Percentiles rank a stretch among this genome's conserved stretches.
phyloP scores from a whole-genome alignment of 192 early-diverging fungal genomes.

The Coemansia sp. region DNA sequence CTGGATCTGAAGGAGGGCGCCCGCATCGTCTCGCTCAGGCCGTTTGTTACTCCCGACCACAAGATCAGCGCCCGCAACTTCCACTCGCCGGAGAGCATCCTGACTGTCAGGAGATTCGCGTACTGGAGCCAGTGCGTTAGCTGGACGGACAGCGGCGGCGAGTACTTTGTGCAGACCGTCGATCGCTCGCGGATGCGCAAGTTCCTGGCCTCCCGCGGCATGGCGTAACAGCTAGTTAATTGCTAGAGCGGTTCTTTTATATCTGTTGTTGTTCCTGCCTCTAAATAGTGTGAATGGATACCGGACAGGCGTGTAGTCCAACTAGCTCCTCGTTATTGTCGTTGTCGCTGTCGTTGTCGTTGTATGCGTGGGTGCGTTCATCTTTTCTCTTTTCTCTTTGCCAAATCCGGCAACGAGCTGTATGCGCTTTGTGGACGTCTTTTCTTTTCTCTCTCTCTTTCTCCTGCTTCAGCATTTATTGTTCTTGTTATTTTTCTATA shows the following conservation, averaged over 20 bases:
- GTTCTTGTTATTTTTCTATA: too few species aligned
- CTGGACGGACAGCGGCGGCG: slow-evolving; percentile 78
- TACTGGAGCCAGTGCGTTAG: slow-evolving; percentile 75
- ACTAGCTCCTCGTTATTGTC: too few species aligned
- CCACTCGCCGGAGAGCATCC: slow-evolving; percentile 70
- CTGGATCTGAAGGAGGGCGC: slow-evolving; percentile 89
- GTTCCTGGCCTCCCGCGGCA: slow-evolving; percentile 30
- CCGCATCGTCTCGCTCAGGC: slow-evolving; percentile 81
- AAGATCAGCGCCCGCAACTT: slow-evolving; percentile 73
- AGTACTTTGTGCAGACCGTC: slow-evolving; percentile 79
- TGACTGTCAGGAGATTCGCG: slow-evolving; percentile 63
- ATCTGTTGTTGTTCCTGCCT: not conserved
- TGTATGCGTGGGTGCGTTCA: too few species aligned
- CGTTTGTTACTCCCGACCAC: slow-evolving; percentile 78
- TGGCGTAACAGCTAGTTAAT: not conserved
- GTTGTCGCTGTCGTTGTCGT: too few species aligned
- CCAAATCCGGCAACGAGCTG: too few species aligned
- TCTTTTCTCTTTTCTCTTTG: too few species aligned
- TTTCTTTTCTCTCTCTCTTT: too few species aligned
- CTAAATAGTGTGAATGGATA: not conserved
- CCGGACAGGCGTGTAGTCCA: too few species aligned
- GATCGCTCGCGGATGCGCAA: slow-evolving; percentile 59
- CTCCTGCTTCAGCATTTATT: too few species aligned
- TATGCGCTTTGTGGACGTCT: too few species aligned
- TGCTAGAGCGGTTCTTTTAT: not conserved